Evolutionary conservation across 1,139 yeast genomes (phyloP).

Genomic region (Geotrichum aggregatum): DNA sequence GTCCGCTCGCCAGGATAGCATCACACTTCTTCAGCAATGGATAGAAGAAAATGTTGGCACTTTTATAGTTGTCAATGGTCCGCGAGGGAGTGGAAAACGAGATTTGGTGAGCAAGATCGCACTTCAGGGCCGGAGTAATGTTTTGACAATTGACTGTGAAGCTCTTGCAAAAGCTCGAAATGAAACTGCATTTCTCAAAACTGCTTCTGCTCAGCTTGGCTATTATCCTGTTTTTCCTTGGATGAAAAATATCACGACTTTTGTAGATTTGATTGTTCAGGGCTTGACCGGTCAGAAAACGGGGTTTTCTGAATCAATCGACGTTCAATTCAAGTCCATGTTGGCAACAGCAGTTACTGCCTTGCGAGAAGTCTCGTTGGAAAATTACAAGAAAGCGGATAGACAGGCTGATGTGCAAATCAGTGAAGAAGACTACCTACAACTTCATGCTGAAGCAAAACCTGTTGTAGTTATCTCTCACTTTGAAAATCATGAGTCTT

Average conservation of each 20-base stretch:
- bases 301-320: slow-evolving; percentile 82
- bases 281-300: slow-evolving; percentile 93
- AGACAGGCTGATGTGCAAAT: slow-evolving; percentile 35
- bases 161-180: slow-evolving; percentile 64
- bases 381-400: slow-evolving; percentile 31
- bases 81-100: slow-evolving; percentile 88
- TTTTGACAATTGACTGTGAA: slow-evolving; percentile 77
- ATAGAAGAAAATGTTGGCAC: slow-evolving; percentile 74
- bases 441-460: slow-evolving; percentile 78
- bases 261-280: slow-evolving; percentile 80
- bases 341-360: slow-evolving; percentile 70
- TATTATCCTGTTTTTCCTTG: slow-evolving; percentile 93
- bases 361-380: slow-evolving; percentile 64
- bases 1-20: slow-evolving; percentile 66
- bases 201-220: slow-evolving; percentile 73
- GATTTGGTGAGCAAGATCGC: slow-evolving; percentile 73
- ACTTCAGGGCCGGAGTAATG: slow-evolving; percentile 52
- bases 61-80: slow-evolving; percentile 85
- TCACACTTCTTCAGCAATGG: slow-evolving; percentile 71
- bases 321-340: slow-evolving; percentile 78
- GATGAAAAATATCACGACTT: slow-evolving; percentile 74
- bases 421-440: slow-evolving; percentile 77
- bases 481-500: slow-evolving; percentile 53
- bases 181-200: slow-evolving; percentile 63
- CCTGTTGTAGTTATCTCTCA: slow-evolving; percentile 85